Base-by-base conservation (phyloP, 1,284 basidiomycete genomes). In the Xerocomus nothofagi region DNA sequence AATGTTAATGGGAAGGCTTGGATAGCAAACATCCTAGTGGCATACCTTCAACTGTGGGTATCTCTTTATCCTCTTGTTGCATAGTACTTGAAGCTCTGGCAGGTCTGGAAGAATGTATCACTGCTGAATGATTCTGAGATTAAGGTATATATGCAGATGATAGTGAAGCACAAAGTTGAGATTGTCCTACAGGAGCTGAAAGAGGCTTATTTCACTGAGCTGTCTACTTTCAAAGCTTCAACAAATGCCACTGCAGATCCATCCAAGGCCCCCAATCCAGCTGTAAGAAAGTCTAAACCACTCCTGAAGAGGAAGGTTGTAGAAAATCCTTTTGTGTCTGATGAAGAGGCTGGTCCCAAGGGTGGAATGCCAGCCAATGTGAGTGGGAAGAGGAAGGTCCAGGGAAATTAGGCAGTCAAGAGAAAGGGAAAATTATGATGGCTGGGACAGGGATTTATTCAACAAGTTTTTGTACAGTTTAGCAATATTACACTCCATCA, bases 21-120 rank as follows among this genome's bases (percentile, higher is more conserved):
- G 84, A 88, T 56, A 87, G 84, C 66, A 88, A 88, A 59, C 86
- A 88, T 59, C 63, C 81, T 2, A 86, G 84, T 63, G 83, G 86
- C 3, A 76, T 88, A 43, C 77, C 74, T 36, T 84, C 86, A 27
- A 87, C 86, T 54, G 86, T 86, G 54, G 49, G 53, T 49, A n/a
- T 5, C 2, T 26, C 67, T 57, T 21, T 47, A 48, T 32, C 29
- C 23, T 36, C 6, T 34, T 49, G 23, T 23, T 27, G 18, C 17
- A 15, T 36, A 23, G 34, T 8, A 29, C n/a, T 34, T 41, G 15
- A 52, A 44, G 21, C 34, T 37, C 23, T 45, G 27, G 6, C 53
- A 87, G 86, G 71, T 81, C 32, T 87, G 85, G 84, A 86, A 84
- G 66, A 81, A 80, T 57, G 69, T 73, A 3, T 73, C 76, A 21